A percentile compares a stretch with the other conserved stretches of the same genome.
phyloP scores from a whole-genome alignment of 129 eudicot species.

The Solidago caesia region DNA sequence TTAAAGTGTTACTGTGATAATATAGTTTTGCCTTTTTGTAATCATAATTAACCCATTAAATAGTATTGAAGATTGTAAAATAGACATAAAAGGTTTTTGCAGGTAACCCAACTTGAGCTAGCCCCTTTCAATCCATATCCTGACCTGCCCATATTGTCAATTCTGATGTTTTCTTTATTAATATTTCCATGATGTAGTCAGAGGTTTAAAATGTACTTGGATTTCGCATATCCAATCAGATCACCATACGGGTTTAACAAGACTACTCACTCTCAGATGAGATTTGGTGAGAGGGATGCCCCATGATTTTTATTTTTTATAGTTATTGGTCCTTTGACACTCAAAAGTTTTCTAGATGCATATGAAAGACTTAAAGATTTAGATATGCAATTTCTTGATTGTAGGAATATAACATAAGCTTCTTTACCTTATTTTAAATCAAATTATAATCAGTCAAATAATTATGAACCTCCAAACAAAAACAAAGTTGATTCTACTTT shows the following conservation, averaged over 20 bases:
- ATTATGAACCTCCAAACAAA: no score
- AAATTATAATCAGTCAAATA: no score
- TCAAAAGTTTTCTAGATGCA: conserved; percentile 67
- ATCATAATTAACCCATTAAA: no score
- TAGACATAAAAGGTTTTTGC: no score
- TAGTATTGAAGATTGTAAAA: no score
- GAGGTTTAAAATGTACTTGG: conserved; percentile 65
- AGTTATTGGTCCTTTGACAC: conserved; percentile 75
- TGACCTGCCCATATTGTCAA: no score
- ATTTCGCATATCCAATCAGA: conserved; percentile 92
- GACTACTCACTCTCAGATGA: conserved; percentile 72
- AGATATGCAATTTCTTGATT: conserved; percentile 89
- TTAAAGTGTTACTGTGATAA: no score
- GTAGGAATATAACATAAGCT: conserved; percentile 64
- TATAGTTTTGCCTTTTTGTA: no score
- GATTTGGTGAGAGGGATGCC: conserved; percentile 64
- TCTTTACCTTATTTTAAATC: conserved; percentile 32
- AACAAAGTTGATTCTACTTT: no score
- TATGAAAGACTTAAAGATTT: conserved; percentile 75
- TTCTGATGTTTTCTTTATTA: no score
- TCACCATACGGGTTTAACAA: conserved; percentile 76
- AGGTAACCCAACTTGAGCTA: no score
- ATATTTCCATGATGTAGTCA: conserved; percentile 44
- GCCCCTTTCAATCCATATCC: no score
- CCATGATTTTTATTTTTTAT: conserved; percentile 57